Percentiles rank a stretch among this genome's conserved stretches.
phyloP scores from a whole-genome alignment of 73 alveolate species.

The Durusdinium trenchii region DNA sequence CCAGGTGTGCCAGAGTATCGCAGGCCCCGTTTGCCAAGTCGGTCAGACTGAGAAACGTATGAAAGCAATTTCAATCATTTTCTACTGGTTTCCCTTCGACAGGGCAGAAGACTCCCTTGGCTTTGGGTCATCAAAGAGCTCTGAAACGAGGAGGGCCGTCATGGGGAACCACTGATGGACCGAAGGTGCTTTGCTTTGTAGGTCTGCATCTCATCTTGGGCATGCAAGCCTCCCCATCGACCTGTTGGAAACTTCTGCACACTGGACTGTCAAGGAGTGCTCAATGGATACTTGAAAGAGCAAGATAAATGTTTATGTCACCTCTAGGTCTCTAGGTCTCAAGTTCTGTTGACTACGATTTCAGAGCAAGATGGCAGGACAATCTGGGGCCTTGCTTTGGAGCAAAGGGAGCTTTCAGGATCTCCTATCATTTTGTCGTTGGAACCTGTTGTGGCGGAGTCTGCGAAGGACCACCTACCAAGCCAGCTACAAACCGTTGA shows the following conservation, averaged over 20 bases:
- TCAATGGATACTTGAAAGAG: no score
- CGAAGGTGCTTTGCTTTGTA: not conserved
- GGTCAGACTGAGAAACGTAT: not conserved
- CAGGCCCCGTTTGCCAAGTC: not conserved
- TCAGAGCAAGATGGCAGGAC: slow-evolving; percentile 12
- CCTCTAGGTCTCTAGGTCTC: no score
- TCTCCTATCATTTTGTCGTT: not conserved
- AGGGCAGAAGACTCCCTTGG: slow-evolving; percentile 89
- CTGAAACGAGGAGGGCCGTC: slow-evolving; percentile 46
- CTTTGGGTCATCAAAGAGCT: slow-evolving; percentile 76
- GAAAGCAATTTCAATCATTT: not conserved
- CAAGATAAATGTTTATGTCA: no score
- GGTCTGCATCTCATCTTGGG: slow-evolving; percentile 69
- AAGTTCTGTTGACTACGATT: no score
- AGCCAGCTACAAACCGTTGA: slow-evolving; percentile 62
- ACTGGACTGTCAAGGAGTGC: slow-evolving; percentile 38
- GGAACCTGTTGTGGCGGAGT: not conserved
- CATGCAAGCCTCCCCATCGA: slow-evolving; percentile 73
- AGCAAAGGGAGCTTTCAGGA: not conserved
- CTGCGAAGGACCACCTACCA: slow-evolving; percentile 81
- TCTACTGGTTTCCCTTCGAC: not conserved
- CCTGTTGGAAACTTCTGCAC: slow-evolving; percentile 22
- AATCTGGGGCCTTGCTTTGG: slow-evolving; percentile 47
- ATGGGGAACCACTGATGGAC: not conserved
- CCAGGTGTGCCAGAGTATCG: not conserved